A percentile compares a stretch with the other conserved stretches of the same genome.
Evolutionary conservation across 2,329 filamentous ascomycete species (phyloP).

Genomic region (Colletotrichum melonis): DNA sequence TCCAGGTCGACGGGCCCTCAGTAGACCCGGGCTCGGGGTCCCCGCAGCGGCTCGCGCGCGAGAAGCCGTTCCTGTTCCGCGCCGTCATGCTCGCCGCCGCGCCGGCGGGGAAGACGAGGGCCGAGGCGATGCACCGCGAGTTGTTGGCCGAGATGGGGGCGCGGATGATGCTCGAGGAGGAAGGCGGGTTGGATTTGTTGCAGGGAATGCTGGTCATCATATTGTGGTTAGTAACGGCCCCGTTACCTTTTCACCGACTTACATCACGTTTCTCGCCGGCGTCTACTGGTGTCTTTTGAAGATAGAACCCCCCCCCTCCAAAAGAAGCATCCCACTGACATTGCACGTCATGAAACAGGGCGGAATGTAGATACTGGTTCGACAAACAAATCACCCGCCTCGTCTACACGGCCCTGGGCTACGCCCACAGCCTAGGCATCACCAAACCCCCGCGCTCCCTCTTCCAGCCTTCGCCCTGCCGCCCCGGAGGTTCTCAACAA

Average conservation of each 20-base stretch:
- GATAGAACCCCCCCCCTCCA: too few relatives aligned
- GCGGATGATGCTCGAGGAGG: conserved; percentile 53
- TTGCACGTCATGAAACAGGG: conserved; percentile 41
- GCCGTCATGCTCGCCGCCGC: conserved; percentile 51
- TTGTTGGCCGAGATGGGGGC: conserved; percentile 55
- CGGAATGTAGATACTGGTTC: conserved; percentile 47
- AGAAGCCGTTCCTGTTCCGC: conserved; percentile 53
- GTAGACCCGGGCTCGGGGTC: conserved; percentile 36
- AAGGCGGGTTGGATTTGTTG: conserved; percentile 55
- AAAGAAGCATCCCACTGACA: neutral
- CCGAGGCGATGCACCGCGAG: conserved; percentile 54
- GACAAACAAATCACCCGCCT: conserved; percentile 50
- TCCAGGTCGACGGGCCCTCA: conserved; percentile 43
- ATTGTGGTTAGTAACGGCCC: conserved; percentile 50
- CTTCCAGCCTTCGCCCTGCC: neutral
- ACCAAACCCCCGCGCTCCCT: conserved; percentile 38
- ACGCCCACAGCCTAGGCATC: conserved; percentile 54
- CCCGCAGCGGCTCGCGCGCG: conserved; percentile 42
- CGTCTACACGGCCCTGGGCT: conserved; percentile 53
- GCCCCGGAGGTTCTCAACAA: neutral
- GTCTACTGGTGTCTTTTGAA: too few relatives aligned
- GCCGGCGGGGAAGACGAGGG: conserved; percentile 41
- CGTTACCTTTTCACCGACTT: too few relatives aligned
- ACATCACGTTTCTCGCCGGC: too few relatives aligned
- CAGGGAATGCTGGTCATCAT: conserved; percentile 59